These are phyloP conservation scores for Trichomonascus vanleenenianus DNA, from an alignment of 805 yeast genomes.

Conservation along the genomic window DNA sequence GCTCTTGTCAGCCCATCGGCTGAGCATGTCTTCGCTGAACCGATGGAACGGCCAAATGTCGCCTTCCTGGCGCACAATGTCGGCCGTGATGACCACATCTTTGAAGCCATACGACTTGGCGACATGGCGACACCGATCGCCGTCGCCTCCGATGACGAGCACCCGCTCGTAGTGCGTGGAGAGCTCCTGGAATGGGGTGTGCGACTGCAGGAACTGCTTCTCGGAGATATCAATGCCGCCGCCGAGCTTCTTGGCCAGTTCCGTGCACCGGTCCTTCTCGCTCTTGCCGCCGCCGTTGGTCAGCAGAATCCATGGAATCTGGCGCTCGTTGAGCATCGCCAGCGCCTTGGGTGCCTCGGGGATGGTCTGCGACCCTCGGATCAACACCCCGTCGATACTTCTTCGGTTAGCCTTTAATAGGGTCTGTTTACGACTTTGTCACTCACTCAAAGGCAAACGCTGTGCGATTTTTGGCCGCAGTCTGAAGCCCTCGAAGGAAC, in stretches of 20 bases:
- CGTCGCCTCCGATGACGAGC: slow-evolving; percentile 77
- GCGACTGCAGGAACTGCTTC: slow-evolving; percentile 72
- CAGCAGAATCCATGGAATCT: slow-evolving; percentile 71
- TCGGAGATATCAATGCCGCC: slow-evolving; percentile 37
- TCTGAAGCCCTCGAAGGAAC: background rate
- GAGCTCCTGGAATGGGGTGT: slow-evolving; percentile 71
- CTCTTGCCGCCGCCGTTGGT: slow-evolving; percentile 87
- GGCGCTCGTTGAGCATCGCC: slow-evolving; percentile 40
- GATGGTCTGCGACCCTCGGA: slow-evolving; percentile 65
- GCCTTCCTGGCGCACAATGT: slow-evolving; percentile 50
- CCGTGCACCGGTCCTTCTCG: slow-evolving; percentile 53
- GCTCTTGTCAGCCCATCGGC: slow-evolving; percentile 34
- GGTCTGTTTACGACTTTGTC: no score
- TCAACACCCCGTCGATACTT: slow-evolving; percentile 76
- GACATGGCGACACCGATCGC: slow-evolving; percentile 59
- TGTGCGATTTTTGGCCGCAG: slow-evolving; percentile 3
- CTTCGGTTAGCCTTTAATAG: no score
- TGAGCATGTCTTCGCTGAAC: slow-evolving; percentile 39
- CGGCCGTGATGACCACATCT: slow-evolving; percentile 66
- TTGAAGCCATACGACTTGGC: slow-evolving; percentile 73
- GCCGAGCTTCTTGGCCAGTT: slow-evolving; percentile 40
- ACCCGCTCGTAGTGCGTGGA: slow-evolving; percentile 50
- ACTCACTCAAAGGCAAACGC: slow-evolving; percentile 24
- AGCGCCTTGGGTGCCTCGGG: slow-evolving; percentile 59
- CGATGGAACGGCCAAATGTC: slow-evolving; percentile 64